Conservation (phyloP, 805 yeast genomes). For the Yarrowia sp. region DNA sequence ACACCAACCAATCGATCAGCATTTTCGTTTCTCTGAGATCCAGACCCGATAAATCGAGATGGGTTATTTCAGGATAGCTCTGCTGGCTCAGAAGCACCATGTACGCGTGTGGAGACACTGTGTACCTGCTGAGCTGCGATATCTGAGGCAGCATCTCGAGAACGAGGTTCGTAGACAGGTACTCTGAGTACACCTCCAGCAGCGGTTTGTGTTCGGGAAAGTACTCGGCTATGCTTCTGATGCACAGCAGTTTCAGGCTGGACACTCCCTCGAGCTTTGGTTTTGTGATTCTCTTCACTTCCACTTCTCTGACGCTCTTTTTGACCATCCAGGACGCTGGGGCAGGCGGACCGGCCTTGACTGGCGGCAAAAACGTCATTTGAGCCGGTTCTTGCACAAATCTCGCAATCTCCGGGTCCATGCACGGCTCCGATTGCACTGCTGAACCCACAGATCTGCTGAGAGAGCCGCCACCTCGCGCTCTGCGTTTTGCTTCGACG, state of each 20-base stretch:
- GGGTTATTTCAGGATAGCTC: background rate
- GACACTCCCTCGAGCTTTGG: background rate
- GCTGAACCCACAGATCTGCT: conserved; percentile 10
- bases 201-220: background rate
- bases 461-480: conserved; percentile 3
- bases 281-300: background rate
- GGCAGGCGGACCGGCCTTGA: conserved; percentile 8
- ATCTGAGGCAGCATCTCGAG: conserved; percentile 8
- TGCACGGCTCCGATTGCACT: background rate
- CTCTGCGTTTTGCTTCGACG: background rate
- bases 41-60: background rate
- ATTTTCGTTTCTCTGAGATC: background rate
- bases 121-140: background rate
- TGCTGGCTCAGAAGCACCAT: background rate
- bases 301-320: background rate
- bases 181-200: conserved; percentile 3
- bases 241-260: background rate
- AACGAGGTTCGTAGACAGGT: background rate
- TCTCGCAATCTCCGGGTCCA: conserved; percentile 6
- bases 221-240: background rate
- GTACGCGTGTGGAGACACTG: background rate
- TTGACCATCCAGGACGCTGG: conserved; percentile 7
- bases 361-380: background rate
- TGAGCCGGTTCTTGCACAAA: background rate
- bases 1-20: background rate